Base-by-base conservation (phyloP, 805 yeast species). In the Lipomyces mesembrius region DNA sequence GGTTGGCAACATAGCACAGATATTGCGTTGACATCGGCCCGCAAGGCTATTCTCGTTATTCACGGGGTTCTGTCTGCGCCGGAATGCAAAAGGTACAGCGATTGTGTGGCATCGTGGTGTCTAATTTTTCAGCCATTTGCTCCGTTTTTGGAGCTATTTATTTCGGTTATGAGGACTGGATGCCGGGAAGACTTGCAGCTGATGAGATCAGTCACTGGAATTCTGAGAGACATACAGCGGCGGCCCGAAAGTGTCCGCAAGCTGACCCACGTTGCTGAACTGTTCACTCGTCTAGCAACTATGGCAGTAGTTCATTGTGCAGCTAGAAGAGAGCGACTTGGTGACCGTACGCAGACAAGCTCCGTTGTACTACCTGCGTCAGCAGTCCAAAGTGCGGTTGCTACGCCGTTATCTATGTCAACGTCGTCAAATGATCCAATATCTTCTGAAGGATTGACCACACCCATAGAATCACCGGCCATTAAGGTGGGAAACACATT, bases 81-180 rank as follows among this genome's bases (percentile, higher is more conserved):
- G 5, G 27, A 11, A 14, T 9, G 27, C n/a, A n/a, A 34, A 14
- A 14, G 5, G 20, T 43, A 39, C 14, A 7, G 46, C 27, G 52
- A 53, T 6, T 20, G 14, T 12, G 52, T 58, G 3, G 43, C 49
- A 2, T 7, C 53, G 12, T 65, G 68, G 68, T 39, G 62, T 22
- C 49, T 65, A 20, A 49, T 62, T 20, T 62, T 59, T 29, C 68
- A 58, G 54, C 68, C 68, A 2, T 62, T 65, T 54, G 68, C 64
- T 7, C 68, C 68, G 12, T 65, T 65, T 17, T 65, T 65, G 27
- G 68, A 62, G 43, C 35, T 65, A n/a, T 62, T 61, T 52, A 14
- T 39, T 7, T 59, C 62, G 12, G 63, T 65, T 14, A 39, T 62
- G 29, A 25, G 53, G 27, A 54, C 65, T 8, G 61, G 63, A 1